Evolutionary conservation across 768 basidiomycete genomes (phyloP), one percentile per base, ranked within the genome.

Genomic region (Tulasnella sp.): DNA sequence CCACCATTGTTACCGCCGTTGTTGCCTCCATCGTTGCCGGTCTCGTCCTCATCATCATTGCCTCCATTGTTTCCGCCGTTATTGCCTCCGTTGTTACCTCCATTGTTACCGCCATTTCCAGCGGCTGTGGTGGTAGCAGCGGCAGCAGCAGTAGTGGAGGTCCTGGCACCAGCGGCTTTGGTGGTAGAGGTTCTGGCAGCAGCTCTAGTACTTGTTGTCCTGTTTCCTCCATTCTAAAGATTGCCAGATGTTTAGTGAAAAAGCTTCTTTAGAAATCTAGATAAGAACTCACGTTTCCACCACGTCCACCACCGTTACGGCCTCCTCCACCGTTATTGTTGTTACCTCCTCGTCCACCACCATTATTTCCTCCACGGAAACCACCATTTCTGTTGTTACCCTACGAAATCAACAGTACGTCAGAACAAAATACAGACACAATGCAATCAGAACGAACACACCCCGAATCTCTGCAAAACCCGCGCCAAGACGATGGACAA

Each of bases 181-280:
- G 53, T 55, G n/a, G 55, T 54, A 37, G 54, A 58, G 57, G 41
- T 48, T 15, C 54, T 56, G 12, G 48, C 44, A 3, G 56, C 56
- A 37, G 52, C 57, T 32, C 53, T 58, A 27, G 53, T 56, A 27
- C 29, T 45, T 7, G 33, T 34, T 7, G 45, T 46, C 44, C 47
- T 50, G 34, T 28, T 56, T 53, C 42, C 37, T 28, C 32, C 31
- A 24, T 31, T 24, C 19, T 22, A 34, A n/a, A 37, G 12, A 13
- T 31, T 25, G 33, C 22, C 29, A 31, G 6, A 45, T 9, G n/a
- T 25, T 51, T 15, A 22, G 25, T 13, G 19, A 56, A 19, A 3
- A 20, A 16, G 16, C 53, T 47, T 50, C 20, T 45, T 39, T 33
- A 25, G 6, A 24, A 50, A 4, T 31, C 43, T 19, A 16, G 9